Percentiles rank a stretch among this genome's conserved stretches.
phyloP scores from a whole-genome alignment of 345 rosid genomes.

The Noccaea bulbosa region DNA sequence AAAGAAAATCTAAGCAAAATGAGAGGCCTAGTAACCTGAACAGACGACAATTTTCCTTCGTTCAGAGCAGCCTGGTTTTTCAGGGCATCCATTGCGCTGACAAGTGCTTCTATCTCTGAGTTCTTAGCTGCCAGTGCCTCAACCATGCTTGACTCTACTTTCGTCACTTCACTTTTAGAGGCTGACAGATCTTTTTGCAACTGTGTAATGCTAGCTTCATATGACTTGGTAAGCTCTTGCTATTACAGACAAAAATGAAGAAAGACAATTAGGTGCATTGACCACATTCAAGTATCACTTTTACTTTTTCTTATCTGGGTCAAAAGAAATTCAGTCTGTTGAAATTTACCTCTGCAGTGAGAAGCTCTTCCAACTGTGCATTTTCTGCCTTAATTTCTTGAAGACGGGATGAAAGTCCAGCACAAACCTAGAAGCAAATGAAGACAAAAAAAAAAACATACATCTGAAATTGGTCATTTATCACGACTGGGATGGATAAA shows the following conservation, averaged over 20 bases:
- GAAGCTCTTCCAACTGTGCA: conserved; percentile 99
- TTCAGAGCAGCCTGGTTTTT: conserved; percentile 84
- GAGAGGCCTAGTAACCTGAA: conserved; percentile 67
- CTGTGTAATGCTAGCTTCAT: conserved; percentile 80
- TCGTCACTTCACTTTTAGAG: conserved; percentile 76
- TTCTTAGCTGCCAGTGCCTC: conserved; percentile 95
- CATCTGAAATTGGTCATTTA: conserved; percentile 3
- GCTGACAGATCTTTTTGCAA: conserved; percentile 79
- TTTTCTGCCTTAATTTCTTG: conserved; percentile 97
- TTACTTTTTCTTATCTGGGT: conserved; percentile 10
- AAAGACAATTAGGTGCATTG: conserved; percentile 33
- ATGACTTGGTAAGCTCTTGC: conserved; percentile 95
- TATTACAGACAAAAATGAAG: conserved; percentile 47
- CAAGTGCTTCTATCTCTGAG: conserved; percentile 85
- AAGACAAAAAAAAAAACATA: conserved; percentile 21
- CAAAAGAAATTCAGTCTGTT: conserved; percentile 21
- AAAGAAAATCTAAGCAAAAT: conserved; percentile 2
- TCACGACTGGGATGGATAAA: conserved; percentile 10
- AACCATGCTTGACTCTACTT: conserved; percentile 77
- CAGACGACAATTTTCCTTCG: conserved; percentile 88
- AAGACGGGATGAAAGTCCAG: conserved; percentile 95
- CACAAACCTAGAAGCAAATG: conserved; percentile 66
- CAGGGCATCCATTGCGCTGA: conserved; percentile 71
- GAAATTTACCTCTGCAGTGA: conserved; percentile 77
- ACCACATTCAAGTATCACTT: conserved; percentile 26